Evolutionary conservation across 768 basidiomycete species (phyloP).

Genomic region (Tephrocybe sp.): DNA sequence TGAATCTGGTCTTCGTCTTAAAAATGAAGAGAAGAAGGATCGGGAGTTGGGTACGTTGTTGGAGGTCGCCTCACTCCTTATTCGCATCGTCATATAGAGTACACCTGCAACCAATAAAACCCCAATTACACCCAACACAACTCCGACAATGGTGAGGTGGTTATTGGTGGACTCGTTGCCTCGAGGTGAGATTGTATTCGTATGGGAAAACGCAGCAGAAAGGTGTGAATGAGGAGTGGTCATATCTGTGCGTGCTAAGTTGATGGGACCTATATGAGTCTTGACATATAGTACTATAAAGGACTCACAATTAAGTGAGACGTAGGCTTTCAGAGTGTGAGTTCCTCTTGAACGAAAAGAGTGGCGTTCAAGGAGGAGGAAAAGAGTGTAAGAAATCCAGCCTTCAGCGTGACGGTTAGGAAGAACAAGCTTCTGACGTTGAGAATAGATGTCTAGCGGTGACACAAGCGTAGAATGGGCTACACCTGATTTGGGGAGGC

Average conservation of each 20-base stretch:
- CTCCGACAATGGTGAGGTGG: constrained; percentile 5
- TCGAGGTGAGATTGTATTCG: constrained; percentile 2
- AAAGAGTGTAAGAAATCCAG: background rate
- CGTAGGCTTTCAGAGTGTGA: background rate
- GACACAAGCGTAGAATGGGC: constrained; percentile 1
- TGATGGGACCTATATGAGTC: too few relatives aligned
- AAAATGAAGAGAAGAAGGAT: constrained; percentile 9
- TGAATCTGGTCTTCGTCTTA: constrained; percentile 28
- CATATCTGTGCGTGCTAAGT: constrained; percentile 4
- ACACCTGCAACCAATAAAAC: constrained; percentile 8
- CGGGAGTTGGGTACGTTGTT: background rate
- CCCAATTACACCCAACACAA: constrained; percentile 10
- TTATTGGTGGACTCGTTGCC: background rate
- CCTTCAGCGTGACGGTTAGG: background rate
- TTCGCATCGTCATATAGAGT: constrained; percentile 8
- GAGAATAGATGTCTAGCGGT: constrained; percentile 3
- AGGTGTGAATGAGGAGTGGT: constrained; percentile 3
- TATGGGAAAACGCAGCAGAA: background rate
- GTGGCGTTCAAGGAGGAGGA: constrained; percentile 24
- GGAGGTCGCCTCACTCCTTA: constrained; percentile 8
- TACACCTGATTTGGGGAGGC: constrained; percentile 11
- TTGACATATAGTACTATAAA: too few relatives aligned
- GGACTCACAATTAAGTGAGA: too few relatives aligned
- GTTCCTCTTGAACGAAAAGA: constrained; percentile 29
- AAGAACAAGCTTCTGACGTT: background rate